Evolutionary conservation across 2,329 filamentous ascomycete genomes (phyloP).

Genomic region (Cryphonectria radicalis): DNA sequence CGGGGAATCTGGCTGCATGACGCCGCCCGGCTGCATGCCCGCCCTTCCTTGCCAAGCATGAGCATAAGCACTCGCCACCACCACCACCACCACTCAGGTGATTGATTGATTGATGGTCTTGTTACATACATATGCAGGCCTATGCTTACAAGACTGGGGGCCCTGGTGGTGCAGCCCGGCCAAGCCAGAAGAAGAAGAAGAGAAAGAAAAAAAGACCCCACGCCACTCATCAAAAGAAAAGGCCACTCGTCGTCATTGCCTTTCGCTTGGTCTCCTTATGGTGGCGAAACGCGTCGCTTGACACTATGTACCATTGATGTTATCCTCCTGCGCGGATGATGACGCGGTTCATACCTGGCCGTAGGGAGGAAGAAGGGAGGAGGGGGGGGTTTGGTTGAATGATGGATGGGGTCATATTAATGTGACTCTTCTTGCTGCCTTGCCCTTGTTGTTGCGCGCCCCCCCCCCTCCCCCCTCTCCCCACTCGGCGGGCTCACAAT

Average conservation of each 20-base stretch:
- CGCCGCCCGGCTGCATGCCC: too few relatives aligned
- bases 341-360: not conserved
- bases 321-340: not conserved
- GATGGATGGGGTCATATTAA: too few relatives aligned
- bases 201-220: too few relatives aligned
- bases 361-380: not conserved
- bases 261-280: too few relatives aligned
- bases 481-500: not conserved
- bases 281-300: not conserved
- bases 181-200: too few relatives aligned
- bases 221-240: too few relatives aligned
- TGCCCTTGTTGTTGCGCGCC: too few relatives aligned
- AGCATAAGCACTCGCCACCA: not conserved
- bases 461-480: too few relatives aligned
- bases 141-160: not conserved
- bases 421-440: not conserved
- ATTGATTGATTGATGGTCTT: not conserved
- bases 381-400: not conserved
- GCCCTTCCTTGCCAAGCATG: not conserved
- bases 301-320: not conserved
- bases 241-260: not conserved
- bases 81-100: not conserved
- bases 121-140: not conserved
- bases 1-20: not conserved
- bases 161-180: too few relatives aligned